These are phyloP conservation scores for Trichophyton schoenleinii DNA, from an alignment of 2,329 filamentous ascomycete species.

Conservation along the genomic window DNA sequence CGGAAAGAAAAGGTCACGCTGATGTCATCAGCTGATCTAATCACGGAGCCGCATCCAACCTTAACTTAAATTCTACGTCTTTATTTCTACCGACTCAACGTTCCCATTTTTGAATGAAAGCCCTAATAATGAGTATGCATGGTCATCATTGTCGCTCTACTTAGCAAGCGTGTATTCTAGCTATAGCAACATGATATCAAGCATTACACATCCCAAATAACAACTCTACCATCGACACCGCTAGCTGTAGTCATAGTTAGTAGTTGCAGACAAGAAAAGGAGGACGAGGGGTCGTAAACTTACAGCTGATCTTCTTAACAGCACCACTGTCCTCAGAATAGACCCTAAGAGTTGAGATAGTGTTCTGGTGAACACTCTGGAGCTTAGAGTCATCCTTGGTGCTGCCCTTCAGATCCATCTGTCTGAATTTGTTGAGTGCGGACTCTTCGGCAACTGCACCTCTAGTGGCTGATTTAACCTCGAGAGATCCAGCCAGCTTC, in stretches of 20 bases:
- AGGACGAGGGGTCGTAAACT: conserved; percentile 26
- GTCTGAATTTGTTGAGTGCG: conserved; percentile 92
- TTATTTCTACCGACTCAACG: too few relatives aligned
- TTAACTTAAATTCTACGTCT: background rate
- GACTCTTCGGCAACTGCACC: conserved; percentile 65
- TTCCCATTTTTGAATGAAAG: too few relatives aligned
- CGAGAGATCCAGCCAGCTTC: conserved; percentile 70
- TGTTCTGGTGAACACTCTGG: conserved; percentile 94
- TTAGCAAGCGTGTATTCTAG: too few relatives aligned
- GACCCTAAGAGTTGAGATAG: conserved; percentile 69
- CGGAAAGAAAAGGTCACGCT: background rate
- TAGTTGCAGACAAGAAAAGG: conserved; percentile 8
- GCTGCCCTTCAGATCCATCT: conserved; percentile 98
- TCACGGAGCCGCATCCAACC: conserved; percentile 2
- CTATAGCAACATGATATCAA: background rate
- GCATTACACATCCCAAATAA: conserved; percentile 58
- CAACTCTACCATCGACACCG: conserved; percentile 69
- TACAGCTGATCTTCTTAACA: conserved; percentile 76
- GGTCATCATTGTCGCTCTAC: too few relatives aligned
- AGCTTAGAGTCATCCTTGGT: conserved; percentile 82
- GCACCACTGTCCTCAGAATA: conserved; percentile 54
- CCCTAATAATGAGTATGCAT: too few relatives aligned
- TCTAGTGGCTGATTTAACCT: conserved; percentile 54
- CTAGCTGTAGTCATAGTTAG: conserved; percentile 44
- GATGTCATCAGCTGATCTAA: background rate